Base-by-base conservation (phyloP, 495 filamentous ascomycete genomes). In the Astrothelium macrocarpum region DNA sequence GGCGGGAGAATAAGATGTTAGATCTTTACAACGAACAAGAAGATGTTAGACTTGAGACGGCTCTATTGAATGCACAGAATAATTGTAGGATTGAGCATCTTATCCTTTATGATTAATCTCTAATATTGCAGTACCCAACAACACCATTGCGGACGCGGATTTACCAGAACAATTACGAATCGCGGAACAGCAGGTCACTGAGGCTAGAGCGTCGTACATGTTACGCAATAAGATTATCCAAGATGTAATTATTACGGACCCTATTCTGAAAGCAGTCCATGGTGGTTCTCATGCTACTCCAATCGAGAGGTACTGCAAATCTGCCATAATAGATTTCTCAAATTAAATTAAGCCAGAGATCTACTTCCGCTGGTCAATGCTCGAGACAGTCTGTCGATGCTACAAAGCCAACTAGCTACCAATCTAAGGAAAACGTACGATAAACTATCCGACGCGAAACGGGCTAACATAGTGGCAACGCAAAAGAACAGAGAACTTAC, bases 211-310 rank as follows among this genome's bases (percentile, higher is more conserved):
- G 56, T 77, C 78, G 53, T 88, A 90, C 70, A 78, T 81, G 34
- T 77, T 91, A 62, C 83, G 82, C 62, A 84, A 84, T 67, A 83
- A 82, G 65, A 81, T 89, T n/a, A 74, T 87, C 14, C 81, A 84
- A 59, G 85, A 78, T 59, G 82, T 88, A 29, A 74, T 92, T 64
- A 81, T 82, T 66, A 83, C 84, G 26, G 86, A 89, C 69, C 89
- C 90, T 11, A 85, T 85, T 58, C 75, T 95, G 60, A 90, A 89
- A 70, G 86, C 90, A 1, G 82, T 91, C 60, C 88, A 92, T 71
- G 76, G 84, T 59, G 87, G 85, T 56, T 84, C 81, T 2, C 80
- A 83, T 53, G 78, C 82, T n/a, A 84, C 82, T 2, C 80, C 81
- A 53, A 76, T 84, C 65, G 88, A 92, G 74, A 80, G 86, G 89